Evolutionary conservation across 306 rosid genomes (phyloP), one percentile per base, ranked within the genome.

Genomic region (Citrullus colocynthis): DNA sequence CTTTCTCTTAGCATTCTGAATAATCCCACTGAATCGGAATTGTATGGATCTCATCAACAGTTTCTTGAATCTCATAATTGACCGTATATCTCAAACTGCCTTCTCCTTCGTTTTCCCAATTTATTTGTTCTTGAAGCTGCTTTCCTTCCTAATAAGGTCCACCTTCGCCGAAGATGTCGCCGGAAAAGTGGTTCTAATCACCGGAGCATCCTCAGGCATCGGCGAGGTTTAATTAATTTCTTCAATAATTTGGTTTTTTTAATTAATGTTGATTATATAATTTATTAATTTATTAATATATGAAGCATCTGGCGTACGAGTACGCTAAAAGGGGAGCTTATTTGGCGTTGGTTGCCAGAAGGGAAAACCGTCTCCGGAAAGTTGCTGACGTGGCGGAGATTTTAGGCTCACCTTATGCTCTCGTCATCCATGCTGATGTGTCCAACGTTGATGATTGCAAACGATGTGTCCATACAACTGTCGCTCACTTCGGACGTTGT

Each of bases 281-380:
- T 41, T 6, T 9, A 9, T 48, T 11, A 10, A 2, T 45, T 2
- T 45, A 44, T 7, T 6, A 6, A 48, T 48, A 12, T 48, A 48
- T 48, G 57, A 52, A 88, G 93, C 76, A 87, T 56, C 66, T 92
- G 80, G 97, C 96, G 8, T 93, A 91, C 51, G 98, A 90, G 80
- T 91, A 93, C 78, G 96, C 83, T 2, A 84, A 75, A 77, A 85
- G 84, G 83, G 92, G 96, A 59, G 96, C 96, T 59, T 57, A 79
- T 20, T 55, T 91, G 37, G 89, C 89, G 3, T 81, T 93, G 45
- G 86, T 79, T n/a, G 97, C 87, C 69, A 73, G 88, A 30, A 90
- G 85, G 76, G 83, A 83, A 74, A 81, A 84, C 10, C 77, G 81
- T 0, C 87, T 90, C 15, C 75, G 14, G 56, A 81, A 80, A 65